Base-by-base conservation (phyloP, 2,329 filamentous ascomycete species). In the Colletotrichum trifolii region DNA sequence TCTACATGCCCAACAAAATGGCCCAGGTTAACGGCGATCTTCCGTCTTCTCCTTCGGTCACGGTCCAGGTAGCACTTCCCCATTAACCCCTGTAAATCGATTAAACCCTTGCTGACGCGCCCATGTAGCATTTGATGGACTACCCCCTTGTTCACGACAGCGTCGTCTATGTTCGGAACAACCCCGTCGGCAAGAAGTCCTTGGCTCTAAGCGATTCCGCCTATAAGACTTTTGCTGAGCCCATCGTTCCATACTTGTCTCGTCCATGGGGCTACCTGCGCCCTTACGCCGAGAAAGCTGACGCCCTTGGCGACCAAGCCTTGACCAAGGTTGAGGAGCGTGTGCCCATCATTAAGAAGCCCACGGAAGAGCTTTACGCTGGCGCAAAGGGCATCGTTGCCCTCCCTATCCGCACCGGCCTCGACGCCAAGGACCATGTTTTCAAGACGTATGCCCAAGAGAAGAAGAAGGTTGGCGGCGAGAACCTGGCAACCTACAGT, bases 91-190 rank as follows among this genome's bases (percentile, higher is more conserved):
- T 45, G 35, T 6, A 2, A 5, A 45, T 13, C 12, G 25, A n/a
- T 52, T 11, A 7, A 6, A 9, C 25, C 13, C 13, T 36, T 17
- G 34, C 46, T 59, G 49, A 54, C 39, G 52, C 15, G 17, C 68
- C 25, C 38, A 45, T 33, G 48, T 71, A 97, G 93, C 94, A 97
- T 76, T 85, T 97, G 68, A 85, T 89, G 71, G 90, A 90, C 70
- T 97, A 97, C 80, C 95, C 95, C 45, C 79, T 96, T 70, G 87
- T 97, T 75, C 88, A 87, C 74, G 93, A 97, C 78, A 83, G 89
- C 73, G 88, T 97, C 78, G 82, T 87, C 67, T 89, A 88, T 74
- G 90, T 96, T 86, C 92, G 94, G 80, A 83, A 87, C 74, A 93
- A 95, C 81, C 90, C 92, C 54, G 90, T 92, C 75, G 94, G 92